Conservation (phyloP, 441 rosid species). For the Manihot esculenta region DNA sequence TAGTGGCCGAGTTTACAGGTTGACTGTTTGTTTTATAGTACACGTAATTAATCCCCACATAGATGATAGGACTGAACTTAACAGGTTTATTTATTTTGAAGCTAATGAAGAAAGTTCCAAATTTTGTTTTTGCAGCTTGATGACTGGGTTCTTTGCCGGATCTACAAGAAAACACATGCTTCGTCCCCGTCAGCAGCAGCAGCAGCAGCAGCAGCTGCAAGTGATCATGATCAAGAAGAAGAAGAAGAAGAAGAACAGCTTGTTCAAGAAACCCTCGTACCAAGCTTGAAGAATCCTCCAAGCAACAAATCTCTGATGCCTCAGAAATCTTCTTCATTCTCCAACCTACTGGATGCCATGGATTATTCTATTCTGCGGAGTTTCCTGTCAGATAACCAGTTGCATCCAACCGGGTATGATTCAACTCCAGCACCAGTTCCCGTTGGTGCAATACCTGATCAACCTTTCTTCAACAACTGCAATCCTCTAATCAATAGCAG, state of each 20-base stretch:
- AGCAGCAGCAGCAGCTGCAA: conserved; percentile 11
- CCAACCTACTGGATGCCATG: conserved; percentile 69
- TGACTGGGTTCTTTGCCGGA: conserved; percentile 99
- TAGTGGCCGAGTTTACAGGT: too few relatives aligned
- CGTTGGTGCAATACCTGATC: conserved; percentile 25
- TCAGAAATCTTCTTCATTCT: conserved; percentile 70
- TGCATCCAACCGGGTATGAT: conserved; percentile 33
- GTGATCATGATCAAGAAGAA: conserved; percentile 59
- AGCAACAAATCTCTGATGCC: conserved; percentile 43
- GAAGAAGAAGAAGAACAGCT: conserved; percentile 50
- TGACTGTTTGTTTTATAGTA: background rate
- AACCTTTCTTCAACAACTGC: conserved; percentile 23
- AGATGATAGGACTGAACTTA: too few relatives aligned
- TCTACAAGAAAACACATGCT: conserved; percentile 75
- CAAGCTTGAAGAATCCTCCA: conserved; percentile 34
- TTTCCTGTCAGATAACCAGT: conserved; percentile 52
- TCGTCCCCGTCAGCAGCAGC: conserved; percentile 39
- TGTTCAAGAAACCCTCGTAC: conserved; percentile 37
- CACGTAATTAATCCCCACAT: background rate
- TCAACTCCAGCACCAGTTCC: conserved; percentile 25
- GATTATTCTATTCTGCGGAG: conserved; percentile 63
- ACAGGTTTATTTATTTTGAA: too few relatives aligned
- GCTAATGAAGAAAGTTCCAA: background rate
- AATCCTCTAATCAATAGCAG: background rate
- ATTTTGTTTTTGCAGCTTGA: conserved; percentile 53